Conservation (phyloP, 1,284 basidiomycete genomes). For the Sanghuangporus baumii region DNA sequence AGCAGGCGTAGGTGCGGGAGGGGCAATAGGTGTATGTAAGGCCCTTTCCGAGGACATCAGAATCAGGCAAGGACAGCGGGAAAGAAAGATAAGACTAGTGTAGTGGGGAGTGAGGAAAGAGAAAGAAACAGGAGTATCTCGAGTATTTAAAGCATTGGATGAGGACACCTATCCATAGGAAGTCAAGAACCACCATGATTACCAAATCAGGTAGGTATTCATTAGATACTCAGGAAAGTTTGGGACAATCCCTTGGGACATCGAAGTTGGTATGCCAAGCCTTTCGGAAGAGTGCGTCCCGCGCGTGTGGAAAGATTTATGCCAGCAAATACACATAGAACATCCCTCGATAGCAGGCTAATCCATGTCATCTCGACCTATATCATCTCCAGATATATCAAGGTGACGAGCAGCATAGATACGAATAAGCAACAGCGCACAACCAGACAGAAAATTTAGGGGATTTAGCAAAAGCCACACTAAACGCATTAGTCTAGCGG, state of each 20-base stretch:
- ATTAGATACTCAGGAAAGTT: constrained; percentile 7
- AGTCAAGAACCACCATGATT: neutral
- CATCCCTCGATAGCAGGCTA: neutral
- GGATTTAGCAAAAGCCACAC: neutral
- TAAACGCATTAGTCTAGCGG: neutral
- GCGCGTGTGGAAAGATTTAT: constrained; percentile 3
- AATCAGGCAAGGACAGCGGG: neutral
- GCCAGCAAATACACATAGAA: neutral
- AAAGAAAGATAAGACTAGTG: neutral
- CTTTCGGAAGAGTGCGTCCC: neutral
- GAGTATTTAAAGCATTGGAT: constrained; percentile 13
- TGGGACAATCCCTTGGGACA: neutral
- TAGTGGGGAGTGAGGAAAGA: neutral
- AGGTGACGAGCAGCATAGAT: neutral
- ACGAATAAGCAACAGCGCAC: no score
- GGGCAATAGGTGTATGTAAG: constrained; percentile 21
- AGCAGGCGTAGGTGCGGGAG: constrained; percentile 18
- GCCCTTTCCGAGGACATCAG: constrained; percentile 26
- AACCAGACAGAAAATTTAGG: neutral
- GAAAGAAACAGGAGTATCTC: neutral
- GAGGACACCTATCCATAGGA: neutral
- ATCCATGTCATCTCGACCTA: neutral
- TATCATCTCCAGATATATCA: neutral
- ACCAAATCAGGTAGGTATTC: constrained; percentile 1
- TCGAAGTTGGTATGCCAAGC: constrained; percentile 6